These are phyloP conservation scores for Stachybotrys echinatus DNA, from an alignment of 2,329 filamentous ascomycete species.

Conservation along the genomic window DNA sequence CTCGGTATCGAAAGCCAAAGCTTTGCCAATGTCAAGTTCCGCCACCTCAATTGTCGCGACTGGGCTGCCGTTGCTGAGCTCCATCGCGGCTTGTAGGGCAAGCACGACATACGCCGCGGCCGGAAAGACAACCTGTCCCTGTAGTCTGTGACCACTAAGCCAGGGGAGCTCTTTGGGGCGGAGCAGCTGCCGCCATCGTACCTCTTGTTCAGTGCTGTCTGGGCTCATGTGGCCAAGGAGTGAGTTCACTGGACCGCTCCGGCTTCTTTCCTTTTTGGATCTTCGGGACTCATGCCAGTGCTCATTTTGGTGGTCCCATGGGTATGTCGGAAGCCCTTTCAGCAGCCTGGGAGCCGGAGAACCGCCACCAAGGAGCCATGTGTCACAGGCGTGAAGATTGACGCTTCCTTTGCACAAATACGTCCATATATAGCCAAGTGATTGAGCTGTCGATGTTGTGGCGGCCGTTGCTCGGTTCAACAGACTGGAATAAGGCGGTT, in stretches of 20 bases:
- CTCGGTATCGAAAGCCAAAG: background rate
- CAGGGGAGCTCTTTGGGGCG: slow-evolving; percentile 23
- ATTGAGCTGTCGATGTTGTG: too few relatives aligned
- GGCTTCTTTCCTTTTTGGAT: slow-evolving; percentile 17
- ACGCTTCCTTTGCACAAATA: too few relatives aligned
- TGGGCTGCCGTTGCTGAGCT: background rate
- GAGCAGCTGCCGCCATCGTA: slow-evolving; percentile 18
- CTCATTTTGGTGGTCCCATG: slow-evolving; percentile 29
- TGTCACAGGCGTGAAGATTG: too few relatives aligned
- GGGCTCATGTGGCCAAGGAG: background rate
- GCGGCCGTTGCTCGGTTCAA: too few relatives aligned
- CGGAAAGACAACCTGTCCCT: slow-evolving; percentile 32
- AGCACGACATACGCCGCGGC: slow-evolving; percentile 29
- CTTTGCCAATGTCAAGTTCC: background rate
- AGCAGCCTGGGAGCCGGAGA: too few relatives aligned
- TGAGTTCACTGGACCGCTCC: slow-evolving; percentile 9
- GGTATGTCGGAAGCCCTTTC: slow-evolving; percentile 27
- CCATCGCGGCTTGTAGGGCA: slow-evolving; percentile 22
- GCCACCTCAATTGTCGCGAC: background rate
- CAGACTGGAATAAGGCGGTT: too few relatives aligned
- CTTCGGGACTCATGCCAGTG: slow-evolving; percentile 26
- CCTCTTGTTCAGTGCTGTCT: background rate
- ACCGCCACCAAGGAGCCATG: too few relatives aligned
- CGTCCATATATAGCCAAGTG: too few relatives aligned
- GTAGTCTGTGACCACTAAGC: slow-evolving; percentile 30